A percentile compares a stretch with the other conserved stretches of the same genome.
These are phyloP conservation scores for Penicillium ucsense DNA, from an alignment of 495 filamentous ascomycete genomes.

Conservation along the genomic window DNA sequence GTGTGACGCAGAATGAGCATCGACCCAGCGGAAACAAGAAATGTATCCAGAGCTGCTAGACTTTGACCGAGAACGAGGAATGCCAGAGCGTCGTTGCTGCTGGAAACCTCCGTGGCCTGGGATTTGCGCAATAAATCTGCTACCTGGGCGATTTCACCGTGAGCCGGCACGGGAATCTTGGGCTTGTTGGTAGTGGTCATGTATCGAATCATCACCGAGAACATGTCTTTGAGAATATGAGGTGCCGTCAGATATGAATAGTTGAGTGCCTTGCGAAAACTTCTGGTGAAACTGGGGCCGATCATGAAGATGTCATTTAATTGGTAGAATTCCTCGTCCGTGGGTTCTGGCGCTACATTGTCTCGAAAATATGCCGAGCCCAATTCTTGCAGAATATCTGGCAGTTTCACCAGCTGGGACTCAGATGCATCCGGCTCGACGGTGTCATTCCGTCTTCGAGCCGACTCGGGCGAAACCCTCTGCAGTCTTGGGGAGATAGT, in stretches of 20 bases:
- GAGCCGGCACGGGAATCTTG: neutral
- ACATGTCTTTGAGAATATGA: neutral
- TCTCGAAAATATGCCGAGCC: neutral
- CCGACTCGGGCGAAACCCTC: neutral
- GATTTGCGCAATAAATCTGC: neutral
- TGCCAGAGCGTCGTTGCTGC: neutral
- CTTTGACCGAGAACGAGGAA: neutral
- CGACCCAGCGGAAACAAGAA: neutral
- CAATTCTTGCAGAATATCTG: neutral
- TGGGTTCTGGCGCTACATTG: neutral
- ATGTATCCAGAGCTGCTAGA: neutral
- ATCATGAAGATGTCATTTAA: slow-evolving; percentile 2
- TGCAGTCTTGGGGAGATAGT: neutral
- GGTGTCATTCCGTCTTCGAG: neutral
- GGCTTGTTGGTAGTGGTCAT: neutral
- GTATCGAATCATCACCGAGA: neutral
- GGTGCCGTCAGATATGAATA: neutral
- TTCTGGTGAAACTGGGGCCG: neutral
- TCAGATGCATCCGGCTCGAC: no score
- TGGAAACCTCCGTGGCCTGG: neutral
- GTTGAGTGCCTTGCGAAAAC: neutral
- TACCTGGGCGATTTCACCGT: neutral
- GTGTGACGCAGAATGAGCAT: slow-evolving; percentile 1
- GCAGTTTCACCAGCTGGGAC: neutral
- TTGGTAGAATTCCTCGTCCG: neutral